Base-by-base conservation (phyloP, 148 eudicot genomes). In the Chenopodium album region DNA sequence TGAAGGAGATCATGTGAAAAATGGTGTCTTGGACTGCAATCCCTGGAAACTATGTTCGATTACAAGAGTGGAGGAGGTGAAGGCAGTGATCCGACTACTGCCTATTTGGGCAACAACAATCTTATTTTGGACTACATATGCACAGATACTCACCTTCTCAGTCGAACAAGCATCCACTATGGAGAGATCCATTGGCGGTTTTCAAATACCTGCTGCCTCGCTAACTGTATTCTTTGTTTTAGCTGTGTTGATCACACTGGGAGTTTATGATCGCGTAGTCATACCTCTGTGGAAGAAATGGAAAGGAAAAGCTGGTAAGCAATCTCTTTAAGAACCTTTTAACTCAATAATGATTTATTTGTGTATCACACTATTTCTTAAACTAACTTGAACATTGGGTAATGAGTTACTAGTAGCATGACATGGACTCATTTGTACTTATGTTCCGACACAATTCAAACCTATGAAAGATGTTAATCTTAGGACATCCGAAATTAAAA, bases 81-180 rank as follows among this genome's bases (percentile, higher is more conserved):
- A 93, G 84, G 87, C 88, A 90, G 85, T 93, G 90, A 75, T 78
- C 6, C 79, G 88, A 79, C 71, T 93, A 26, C 65, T 93, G 9
- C 97, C 97, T 20, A 77, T 90, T 34, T 91, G 97, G 97, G 92
- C 93, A 16, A 93, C 97, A 80, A 91, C 94, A 9, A 93, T 93
- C 73, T 74, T 93, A 44, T 93, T 91, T 77, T 93, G 94, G 94
- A 90, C 94, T n/a, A 77, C 87, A 4, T 90, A 93, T 79, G 94
- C 97, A 4, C 94, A 93, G 71, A 90, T 93, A 93, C 90, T 90
- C 81, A 90, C 97, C 12, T 93, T 91, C 84, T 88, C 97, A 0
- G 92, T 93, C 0, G 88, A 85, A 44, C 97, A 93, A 87, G 97
- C 97, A 12, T 79, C 91, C 12, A 91, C 93, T 66, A 87, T 93